These are phyloP conservation scores for Zizania latifolia DNA, from an alignment of 176 grass and related monocot species.

Conservation along the genomic window DNA sequence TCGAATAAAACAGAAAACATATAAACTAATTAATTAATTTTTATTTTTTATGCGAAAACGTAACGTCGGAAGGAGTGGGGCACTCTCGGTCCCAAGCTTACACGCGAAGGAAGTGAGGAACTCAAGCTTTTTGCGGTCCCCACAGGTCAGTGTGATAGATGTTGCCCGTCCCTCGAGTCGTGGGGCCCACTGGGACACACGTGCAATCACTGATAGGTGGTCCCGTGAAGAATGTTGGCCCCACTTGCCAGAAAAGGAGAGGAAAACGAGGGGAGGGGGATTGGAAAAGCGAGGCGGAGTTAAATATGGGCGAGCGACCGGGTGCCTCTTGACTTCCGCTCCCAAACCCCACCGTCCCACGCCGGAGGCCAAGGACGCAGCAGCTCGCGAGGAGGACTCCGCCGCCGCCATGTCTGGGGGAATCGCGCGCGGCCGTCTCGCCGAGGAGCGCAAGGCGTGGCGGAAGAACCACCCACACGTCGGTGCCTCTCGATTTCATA, in stretches of 20 bases:
- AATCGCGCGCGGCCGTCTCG: conserved; percentile 78
- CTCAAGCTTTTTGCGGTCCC: neutral
- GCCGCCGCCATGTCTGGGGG: conserved; percentile 57
- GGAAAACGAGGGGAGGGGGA: neutral
- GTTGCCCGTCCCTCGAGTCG: neutral
- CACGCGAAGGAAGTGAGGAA: neutral
- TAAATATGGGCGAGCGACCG: conserved; percentile 20
- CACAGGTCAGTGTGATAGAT: neutral
- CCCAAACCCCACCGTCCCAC: neutral
- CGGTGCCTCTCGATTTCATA: neutral
- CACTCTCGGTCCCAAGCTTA: neutral
- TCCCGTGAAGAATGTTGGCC: neutral
- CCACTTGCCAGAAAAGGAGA: neutral
- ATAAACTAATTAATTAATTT: too few relatives aligned
- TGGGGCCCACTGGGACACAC: too few relatives aligned
- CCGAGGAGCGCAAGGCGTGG: conserved; percentile 97
- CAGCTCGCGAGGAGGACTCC: neutral
- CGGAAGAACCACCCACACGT: conserved; percentile 96
- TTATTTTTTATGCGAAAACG: too few relatives aligned
- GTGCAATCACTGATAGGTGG: neutral
- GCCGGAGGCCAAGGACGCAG: neutral
- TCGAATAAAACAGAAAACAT: too few relatives aligned
- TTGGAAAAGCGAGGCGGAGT: neutral
- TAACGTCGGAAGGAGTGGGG: too few relatives aligned
- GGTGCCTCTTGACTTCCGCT: neutral